Percentiles rank a stretch among this genome's conserved stretches.
phyloP scores from a whole-genome alignment of 345 rosid species.

The Populus alba region DNA sequence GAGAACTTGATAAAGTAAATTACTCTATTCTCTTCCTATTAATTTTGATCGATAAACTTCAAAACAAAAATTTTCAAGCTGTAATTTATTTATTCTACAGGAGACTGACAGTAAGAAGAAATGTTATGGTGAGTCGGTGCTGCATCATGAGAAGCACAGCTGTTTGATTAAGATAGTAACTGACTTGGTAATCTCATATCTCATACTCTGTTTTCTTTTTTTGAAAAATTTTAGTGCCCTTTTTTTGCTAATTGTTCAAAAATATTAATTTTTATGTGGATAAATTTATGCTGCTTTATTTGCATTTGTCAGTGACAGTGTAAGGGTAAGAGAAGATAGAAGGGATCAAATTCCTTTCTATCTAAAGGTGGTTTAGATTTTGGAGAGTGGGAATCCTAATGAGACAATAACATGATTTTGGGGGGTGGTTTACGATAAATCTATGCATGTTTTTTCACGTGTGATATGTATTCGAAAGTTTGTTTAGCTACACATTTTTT shows the following conservation, averaged over 20 bases:
- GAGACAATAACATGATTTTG: no score
- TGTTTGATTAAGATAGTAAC: slow-evolving; percentile 39
- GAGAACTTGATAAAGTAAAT: slow-evolving; percentile 22
- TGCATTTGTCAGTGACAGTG: no score
- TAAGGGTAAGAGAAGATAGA: no score
- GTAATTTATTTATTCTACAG: slow-evolving; percentile 15
- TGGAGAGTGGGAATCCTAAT: no score
- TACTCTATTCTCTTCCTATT: not conserved
- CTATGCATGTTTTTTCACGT: no score
- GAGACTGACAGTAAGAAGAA: slow-evolving; percentile 13
- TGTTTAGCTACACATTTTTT: not conserved
- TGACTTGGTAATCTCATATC: slow-evolving; percentile 45
- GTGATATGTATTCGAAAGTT: not conserved
- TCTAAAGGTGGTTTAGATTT: no score
- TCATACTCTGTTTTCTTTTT: not conserved
- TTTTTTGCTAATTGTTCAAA: not conserved
- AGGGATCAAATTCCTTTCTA: no score
- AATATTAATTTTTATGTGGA: no score
- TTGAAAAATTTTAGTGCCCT: not conserved
- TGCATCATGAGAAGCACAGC: slow-evolving; percentile 13
- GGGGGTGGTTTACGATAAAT: no score
- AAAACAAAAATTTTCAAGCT: not conserved
- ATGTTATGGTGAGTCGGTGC: not conserved
- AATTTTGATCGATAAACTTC: not conserved
- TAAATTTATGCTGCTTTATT: no score